Evolutionary conservation across 2,329 filamentous ascomycete genomes (phyloP), one percentile per base, ranked within the genome.

Genomic region (Lasiodiplodia gonubiensis): DNA sequence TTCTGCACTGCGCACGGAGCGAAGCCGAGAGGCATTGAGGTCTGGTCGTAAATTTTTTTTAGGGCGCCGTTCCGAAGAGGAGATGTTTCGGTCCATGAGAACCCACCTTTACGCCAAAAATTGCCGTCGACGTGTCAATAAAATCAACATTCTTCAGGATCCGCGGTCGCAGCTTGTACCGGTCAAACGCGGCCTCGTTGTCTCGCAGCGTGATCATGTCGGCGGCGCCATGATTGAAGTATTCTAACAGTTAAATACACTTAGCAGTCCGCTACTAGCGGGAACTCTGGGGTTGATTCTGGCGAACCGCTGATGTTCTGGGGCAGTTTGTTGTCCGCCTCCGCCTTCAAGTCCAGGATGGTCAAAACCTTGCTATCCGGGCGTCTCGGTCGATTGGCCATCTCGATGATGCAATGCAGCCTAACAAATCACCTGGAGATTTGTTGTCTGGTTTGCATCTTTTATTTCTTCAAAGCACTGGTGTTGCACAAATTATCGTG

Each of bases 1-100:
- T 79, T 79, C 70, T 92, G 89, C 1, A 90, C 88, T 1, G 90
- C 89, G 1, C 92, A 81, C 0, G 90, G 90, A 4, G 74, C 74
- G 30, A 80, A 73, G 57, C 79, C 78, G 23, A 80, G 73, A 4
- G 80, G 80, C 52, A 80, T 69, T 0, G 72, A 69, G 16, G 73
- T 71, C 67, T 64, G 27, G n/a, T n/a, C n/a, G n/a, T n/a, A n/a
- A n/a, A n/a, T n/a, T n/a, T n/a, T n/a, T n/a, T n/a, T n/a, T n/a
- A n/a, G n/a, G n/a, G n/a, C n/a, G n/a, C n/a, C n/a, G n/a, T n/a
- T n/a, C n/a, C n/a, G n/a, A n/a, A n/a, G n/a, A n/a, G n/a, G n/a
- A n/a, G n/a, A 11, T 37, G 35, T 37, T 11, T 37, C 35, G 35
- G 11, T 10, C 14, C 8, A 37, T 10, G 14, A 12, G 35, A 3